Conservation (phyloP, 2,329 filamentous ascomycete genomes). For the Alternaria consortialis region DNA sequence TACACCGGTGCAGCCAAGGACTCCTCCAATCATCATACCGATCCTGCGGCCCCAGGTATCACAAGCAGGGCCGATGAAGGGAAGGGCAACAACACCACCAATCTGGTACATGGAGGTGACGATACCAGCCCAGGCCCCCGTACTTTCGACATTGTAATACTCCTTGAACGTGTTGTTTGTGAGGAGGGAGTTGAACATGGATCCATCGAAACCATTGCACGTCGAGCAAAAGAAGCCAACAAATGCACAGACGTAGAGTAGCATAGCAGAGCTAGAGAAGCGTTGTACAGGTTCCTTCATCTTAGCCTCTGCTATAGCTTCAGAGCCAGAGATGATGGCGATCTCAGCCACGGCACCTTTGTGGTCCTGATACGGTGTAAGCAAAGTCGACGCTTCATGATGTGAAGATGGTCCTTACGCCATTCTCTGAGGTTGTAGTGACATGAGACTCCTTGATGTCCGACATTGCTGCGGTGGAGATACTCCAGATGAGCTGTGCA, state of each 20-base stretch:
- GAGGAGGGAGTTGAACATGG: conserved; percentile 61
- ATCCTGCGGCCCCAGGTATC: conserved; percentile 54
- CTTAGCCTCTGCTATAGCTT: conserved; percentile 65
- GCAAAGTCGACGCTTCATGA: background rate
- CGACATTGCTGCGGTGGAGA: conserved; percentile 23
- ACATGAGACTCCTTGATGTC: conserved; percentile 24
- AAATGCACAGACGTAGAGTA: conserved; percentile 35
- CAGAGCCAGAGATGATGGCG: conserved; percentile 61
- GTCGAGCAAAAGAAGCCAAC: conserved; percentile 58
- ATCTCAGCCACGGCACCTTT: conserved; percentile 41
- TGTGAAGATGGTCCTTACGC: conserved; percentile 15
- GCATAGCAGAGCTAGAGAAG: conserved; percentile 28
- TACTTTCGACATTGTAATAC: conserved; percentile 54
- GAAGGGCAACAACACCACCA: conserved; percentile 56
- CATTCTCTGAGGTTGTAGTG: conserved; percentile 25
- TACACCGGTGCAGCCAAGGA: conserved; percentile 60
- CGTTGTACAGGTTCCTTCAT: conserved; percentile 59
- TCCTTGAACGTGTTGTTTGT: conserved; percentile 57
- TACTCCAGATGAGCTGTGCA: conserved; percentile 19
- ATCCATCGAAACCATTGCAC: conserved; percentile 68
- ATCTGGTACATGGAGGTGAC: conserved; percentile 60
- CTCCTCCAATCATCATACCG: conserved; percentile 63
- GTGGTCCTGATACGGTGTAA: conserved; percentile 16
- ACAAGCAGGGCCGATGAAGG: conserved; percentile 57
- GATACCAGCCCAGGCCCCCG: conserved; percentile 56